Percentiles rank a stretch among this genome's conserved stretches.
Evolutionary conservation across 1,284 basidiomycete genomes (phyloP).

Genomic region (Lentinula novae-zelandiae): DNA sequence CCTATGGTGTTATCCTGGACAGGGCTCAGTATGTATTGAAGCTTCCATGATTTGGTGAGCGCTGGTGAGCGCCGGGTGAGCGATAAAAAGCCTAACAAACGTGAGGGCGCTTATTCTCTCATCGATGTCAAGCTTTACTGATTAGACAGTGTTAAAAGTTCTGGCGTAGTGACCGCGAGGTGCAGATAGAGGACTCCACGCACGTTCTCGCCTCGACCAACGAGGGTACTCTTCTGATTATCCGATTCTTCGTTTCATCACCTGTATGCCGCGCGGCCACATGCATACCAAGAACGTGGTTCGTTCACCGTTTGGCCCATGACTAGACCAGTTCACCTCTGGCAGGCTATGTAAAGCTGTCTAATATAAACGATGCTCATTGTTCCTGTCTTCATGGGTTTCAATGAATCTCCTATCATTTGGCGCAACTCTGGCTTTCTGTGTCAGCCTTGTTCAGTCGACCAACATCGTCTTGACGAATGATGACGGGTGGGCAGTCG

Average conservation of each 20-base stretch:
- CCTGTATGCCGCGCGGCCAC: neutral
- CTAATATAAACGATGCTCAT: neutral
- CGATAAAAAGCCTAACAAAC: no score
- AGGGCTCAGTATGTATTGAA: no score
- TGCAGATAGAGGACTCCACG: neutral
- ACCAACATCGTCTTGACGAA: constrained; percentile 36
- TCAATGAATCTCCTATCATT: neutral
- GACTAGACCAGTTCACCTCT: neutral
- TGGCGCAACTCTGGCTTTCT: neutral
- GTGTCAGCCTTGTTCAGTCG: neutral
- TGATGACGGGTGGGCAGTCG: constrained; percentile 51
- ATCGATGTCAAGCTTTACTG: no score
- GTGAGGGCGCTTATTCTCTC: no score
- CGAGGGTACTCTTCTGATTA: no score
- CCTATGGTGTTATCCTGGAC: neutral
- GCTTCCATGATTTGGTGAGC: no score
- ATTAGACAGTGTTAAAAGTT: no score
- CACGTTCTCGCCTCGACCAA: neutral
- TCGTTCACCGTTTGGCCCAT: neutral
- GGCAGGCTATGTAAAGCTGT: neutral
- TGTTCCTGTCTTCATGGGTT: no score
- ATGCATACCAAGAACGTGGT: neutral
- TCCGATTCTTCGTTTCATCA: no score
- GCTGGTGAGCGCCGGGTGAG: no score
- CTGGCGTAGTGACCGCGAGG: no score